Base-by-base conservation (phyloP, 305 asterid species). In the Fraxinus nigra region DNA sequence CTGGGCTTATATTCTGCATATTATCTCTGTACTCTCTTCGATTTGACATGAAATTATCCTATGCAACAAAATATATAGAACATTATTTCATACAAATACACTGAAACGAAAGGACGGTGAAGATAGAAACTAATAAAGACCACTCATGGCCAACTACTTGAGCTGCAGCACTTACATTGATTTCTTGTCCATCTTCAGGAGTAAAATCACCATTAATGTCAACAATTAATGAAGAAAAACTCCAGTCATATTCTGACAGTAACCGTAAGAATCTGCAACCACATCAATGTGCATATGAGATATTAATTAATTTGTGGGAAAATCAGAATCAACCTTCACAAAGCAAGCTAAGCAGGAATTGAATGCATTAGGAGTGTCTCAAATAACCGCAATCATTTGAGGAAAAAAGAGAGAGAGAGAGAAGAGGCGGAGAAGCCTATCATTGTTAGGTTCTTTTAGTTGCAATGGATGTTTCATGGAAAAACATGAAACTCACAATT, bases 241-340 rank as follows among this genome's bases (percentile, higher is more conserved):
- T 89, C 99, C 99, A 97, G 84, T 93, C 98, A 77, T 92, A 92
- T 82, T 89, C 93, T n/a, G 98, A 88, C 82, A 97, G 84, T 85
- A 97, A 85, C 56, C 98, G 88, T 78, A 97, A 85, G 91, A 92
- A 94, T 89, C 99, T 97, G 93, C 85, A 85, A 87, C 75, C 85
- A 85, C 43, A 40, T 74, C 43, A 76, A 63, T 65, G 79, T 5
- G 61, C 20, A 33, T 33, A 65, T 20, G 40, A 83, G 79, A 81
- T 4, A 26, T 65, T 26, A 8, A 24, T 77, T 74, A 18, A 77
- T 16, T 22, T 18, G 34, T 46, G 65, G 67, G 35, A 32, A 48
- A 80, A 80, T 34, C 76, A 20, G 54, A 76, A 30, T 79, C 51
- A 33, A 33, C 32, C 63, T n/a, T 13, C 46, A 56, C 24, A 46